Evolutionary conservation across 768 basidiomycete species (phyloP).

Genomic region (Pholiota conissans): DNA sequence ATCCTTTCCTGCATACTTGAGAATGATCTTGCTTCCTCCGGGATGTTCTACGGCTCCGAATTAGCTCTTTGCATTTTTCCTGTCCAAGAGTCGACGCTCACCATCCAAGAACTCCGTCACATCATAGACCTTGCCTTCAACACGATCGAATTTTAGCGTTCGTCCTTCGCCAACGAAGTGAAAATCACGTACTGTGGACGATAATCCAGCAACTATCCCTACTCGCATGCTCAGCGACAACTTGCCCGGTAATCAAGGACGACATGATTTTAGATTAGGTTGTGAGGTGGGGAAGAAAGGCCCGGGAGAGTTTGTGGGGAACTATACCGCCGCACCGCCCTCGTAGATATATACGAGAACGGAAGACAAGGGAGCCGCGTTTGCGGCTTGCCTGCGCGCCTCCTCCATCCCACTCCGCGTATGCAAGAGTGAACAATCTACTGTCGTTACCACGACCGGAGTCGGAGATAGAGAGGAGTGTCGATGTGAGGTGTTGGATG

Average conservation of each 20-base stretch:
- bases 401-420: too few species aligned
- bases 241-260: conserved; percentile 25
- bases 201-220: conserved; percentile 59
- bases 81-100: conserved; percentile 27
- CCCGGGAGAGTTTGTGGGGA: not conserved
- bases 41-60: conserved; percentile 54
- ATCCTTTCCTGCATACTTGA: conserved; percentile 70
- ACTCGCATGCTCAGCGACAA: conserved; percentile 30
- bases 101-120: conserved; percentile 78
- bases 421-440: too few species aligned
- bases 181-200: conserved; percentile 60
- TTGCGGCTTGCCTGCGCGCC: too few species aligned
- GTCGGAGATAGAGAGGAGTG: too few species aligned
- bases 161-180: not conserved
- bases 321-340: not conserved
- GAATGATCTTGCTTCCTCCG: conserved; percentile 83
- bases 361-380: conserved; percentile 15
- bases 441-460: too few species aligned
- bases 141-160: not conserved
- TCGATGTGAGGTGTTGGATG: too few species aligned
- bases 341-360: conserved; percentile 22
- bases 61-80: not conserved
- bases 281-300: not conserved
- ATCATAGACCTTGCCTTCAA: conserved; percentile 69
- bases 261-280: conserved; percentile 24